phyloP scores from a whole-genome alignment of 2,329 filamentous ascomycete species.

The Xylariaceae sp. region DNA sequence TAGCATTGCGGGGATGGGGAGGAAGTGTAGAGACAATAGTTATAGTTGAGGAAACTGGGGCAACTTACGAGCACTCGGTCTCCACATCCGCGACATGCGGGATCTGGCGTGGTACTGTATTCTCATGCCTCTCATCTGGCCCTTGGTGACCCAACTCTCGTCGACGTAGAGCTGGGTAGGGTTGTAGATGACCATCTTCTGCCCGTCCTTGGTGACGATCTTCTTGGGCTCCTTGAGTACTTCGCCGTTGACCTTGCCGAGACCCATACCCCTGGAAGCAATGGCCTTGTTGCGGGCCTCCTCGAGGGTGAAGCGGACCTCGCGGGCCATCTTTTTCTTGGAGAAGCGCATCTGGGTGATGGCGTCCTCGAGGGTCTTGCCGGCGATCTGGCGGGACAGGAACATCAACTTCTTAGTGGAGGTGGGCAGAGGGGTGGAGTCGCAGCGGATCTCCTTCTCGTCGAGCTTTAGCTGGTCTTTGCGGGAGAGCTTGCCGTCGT shows the following conservation, averaged over 20 bases:
- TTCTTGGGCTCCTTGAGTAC: constrained; percentile 44
- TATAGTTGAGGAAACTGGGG: constrained; percentile 5
- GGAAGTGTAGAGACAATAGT: background rate
- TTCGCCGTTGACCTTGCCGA: constrained; percentile 49
- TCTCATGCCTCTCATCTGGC: constrained; percentile 55
- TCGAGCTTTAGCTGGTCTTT: constrained; percentile 65
- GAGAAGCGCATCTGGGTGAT: constrained; percentile 93
- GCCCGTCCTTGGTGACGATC: constrained; percentile 73
- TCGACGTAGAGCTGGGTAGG: constrained; percentile 85
- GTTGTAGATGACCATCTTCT: constrained; percentile 67
- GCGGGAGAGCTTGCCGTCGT: constrained; percentile 63
- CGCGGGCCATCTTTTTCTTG: constrained; percentile 85
- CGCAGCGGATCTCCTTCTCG: constrained; percentile 54
- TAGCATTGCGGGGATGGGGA: constrained; percentile 9
- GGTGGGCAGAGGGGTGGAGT: constrained; percentile 75
- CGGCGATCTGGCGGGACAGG: constrained; percentile 82
- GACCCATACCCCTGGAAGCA: constrained; percentile 79
- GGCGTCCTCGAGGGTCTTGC: constrained; percentile 91
- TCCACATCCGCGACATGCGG: constrained; percentile 62
- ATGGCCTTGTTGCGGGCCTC: constrained; percentile 79
- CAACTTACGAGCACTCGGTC: constrained; percentile 71
- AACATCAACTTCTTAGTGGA: constrained; percentile 88
- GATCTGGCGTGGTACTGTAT: constrained; percentile 76
- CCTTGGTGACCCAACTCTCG: constrained; percentile 88
- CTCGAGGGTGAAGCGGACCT: constrained; percentile 76